These are phyloP conservation scores for Penicillium fimorum DNA, from an alignment of 495 filamentous ascomycete genomes.

Conservation along the genomic window DNA sequence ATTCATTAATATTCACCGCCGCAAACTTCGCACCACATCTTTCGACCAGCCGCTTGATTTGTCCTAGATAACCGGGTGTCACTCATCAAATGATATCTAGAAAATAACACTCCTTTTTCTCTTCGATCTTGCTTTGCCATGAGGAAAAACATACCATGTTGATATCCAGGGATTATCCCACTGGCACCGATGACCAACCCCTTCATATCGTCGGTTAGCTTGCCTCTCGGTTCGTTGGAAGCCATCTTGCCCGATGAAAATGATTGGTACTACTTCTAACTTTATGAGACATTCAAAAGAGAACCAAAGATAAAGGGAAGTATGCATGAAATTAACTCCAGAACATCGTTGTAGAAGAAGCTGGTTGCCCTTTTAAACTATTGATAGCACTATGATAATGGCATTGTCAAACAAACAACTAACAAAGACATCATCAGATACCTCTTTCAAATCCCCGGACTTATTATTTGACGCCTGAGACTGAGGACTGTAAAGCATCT, in stretches of 20 bases:
- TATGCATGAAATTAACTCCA: not conserved
- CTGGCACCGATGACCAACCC: constrained; percentile 54
- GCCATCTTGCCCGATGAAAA: not conserved
- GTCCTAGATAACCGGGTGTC: not conserved
- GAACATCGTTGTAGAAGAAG: not conserved
- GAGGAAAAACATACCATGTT: constrained; percentile 41
- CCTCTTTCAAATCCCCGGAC: not conserved
- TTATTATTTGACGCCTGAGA: not conserved
- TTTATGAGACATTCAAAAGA: not conserved
- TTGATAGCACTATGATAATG: not conserved
- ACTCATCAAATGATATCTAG: not conserved
- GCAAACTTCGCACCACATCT: constrained; percentile 12
- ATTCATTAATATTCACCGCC: not conserved
- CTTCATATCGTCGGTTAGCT: constrained; percentile 31
- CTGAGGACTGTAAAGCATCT: not conserved
- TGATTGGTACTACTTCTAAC: not conserved
- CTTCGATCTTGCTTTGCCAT: not conserved
- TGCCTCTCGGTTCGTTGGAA: constrained; percentile 2
- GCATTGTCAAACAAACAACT: not conserved
- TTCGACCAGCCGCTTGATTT: constrained; percentile 11
- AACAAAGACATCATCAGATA: not conserved
- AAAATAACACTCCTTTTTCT: not conserved
- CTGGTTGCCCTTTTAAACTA: not conserved
- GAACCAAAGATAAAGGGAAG: not conserved
- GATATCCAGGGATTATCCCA: constrained; percentile 54